phyloP scores from a whole-genome alignment of 768 basidiomycete species.

The Psilocybe cyanescens region DNA sequence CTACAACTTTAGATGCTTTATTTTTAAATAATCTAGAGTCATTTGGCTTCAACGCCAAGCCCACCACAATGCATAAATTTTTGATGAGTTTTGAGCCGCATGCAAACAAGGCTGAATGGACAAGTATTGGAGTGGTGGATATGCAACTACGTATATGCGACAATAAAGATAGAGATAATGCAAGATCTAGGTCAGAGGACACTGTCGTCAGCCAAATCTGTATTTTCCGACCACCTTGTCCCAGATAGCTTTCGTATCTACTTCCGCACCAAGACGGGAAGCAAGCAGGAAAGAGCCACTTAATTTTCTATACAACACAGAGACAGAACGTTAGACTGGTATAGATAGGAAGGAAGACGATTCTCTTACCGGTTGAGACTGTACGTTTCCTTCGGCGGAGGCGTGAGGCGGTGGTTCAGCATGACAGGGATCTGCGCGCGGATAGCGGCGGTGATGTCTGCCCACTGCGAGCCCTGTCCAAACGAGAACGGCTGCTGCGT shows the following conservation, averaged over 20 bases:
- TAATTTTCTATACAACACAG: slow-evolving; percentile 57
- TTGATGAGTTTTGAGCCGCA: background rate
- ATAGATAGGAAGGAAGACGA: background rate
- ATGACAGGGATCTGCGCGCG: slow-evolving; percentile 86
- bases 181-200: background rate
- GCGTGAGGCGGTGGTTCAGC: slow-evolving; percentile 86
- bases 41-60: slow-evolving; percentile 21
- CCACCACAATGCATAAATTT: background rate
- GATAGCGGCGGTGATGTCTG: slow-evolving; percentile 76
- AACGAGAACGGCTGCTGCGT: slow-evolving; percentile 82
- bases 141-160: background rate
- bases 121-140: background rate
- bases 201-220: slow-evolving; percentile 25
- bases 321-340: background rate
- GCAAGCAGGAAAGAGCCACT: slow-evolving; percentile 84
- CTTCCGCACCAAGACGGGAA: slow-evolving; percentile 69
- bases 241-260: slow-evolving; percentile 81
- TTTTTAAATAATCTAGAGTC: slow-evolving; percentile 16
- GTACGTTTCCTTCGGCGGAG: slow-evolving; percentile 94
- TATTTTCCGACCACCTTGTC: slow-evolving; percentile 60
- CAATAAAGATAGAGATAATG: background rate
- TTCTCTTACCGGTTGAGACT: slow-evolving; percentile 79
- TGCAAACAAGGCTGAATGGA: background rate
- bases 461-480: slow-evolving; percentile 65
- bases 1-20: slow-evolving; percentile 14